Conservation (phyloP, 768 basidiomycete genomes). For the Leucocoprinus birnbaumii region DNA sequence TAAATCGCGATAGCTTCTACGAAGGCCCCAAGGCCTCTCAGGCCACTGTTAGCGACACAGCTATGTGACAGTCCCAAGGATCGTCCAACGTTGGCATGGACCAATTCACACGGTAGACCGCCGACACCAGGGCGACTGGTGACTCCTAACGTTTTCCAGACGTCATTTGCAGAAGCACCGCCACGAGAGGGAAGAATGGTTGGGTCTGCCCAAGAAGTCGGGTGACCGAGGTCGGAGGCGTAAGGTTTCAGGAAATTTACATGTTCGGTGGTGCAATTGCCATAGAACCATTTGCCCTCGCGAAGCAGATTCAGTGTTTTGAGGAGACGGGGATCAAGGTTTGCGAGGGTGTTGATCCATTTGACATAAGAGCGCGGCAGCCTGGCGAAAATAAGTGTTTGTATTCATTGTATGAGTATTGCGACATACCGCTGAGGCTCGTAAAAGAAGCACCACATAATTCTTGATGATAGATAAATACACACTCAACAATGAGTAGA, state of each 20-base stretch:
- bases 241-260: constrained; percentile 40
- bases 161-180: constrained; percentile 42
- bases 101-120: constrained; percentile 73
- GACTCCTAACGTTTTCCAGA: constrained; percentile 59
- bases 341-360: constrained; percentile 75
- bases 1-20: constrained; percentile 63
- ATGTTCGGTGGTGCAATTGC: constrained; percentile 34
- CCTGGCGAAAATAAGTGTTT: constrained; percentile 23
- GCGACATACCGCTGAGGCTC: constrained; percentile 58
- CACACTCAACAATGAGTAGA: constrained; percentile 6
- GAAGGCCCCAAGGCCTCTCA: constrained; percentile 58
- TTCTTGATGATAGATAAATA: constrained; percentile 38
- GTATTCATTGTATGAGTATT: not conserved
- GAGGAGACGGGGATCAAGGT: constrained; percentile 60
- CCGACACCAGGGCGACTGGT: constrained; percentile 51
- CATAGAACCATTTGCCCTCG: constrained; percentile 59
- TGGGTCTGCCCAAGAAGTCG: constrained; percentile 64
- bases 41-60: constrained; percentile 55
- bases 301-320: constrained; percentile 51
- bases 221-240: constrained; percentile 55
- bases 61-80: constrained; percentile 46
- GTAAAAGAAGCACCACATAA: constrained; percentile 91
- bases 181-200: constrained; percentile 59
- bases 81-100: constrained; percentile 57
- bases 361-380: constrained; percentile 67